phyloP scores from a whole-genome alignment of 495 filamentous ascomycete species.

The Annulohypoxylon bovei region DNA sequence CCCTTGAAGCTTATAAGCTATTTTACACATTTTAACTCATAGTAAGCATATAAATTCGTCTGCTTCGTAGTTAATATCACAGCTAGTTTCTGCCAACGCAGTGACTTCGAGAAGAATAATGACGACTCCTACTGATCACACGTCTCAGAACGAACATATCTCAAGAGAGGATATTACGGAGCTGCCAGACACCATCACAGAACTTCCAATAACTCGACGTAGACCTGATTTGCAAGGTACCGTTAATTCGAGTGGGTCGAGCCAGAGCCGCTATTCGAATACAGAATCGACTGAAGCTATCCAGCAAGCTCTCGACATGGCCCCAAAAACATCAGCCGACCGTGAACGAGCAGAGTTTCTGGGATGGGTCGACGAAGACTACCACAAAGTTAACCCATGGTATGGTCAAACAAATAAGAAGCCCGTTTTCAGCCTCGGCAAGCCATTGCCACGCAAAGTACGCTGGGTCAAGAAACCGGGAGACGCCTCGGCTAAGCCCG shows the following conservation, averaged over 20 bases:
- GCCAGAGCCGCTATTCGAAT: not conserved
- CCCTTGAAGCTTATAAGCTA: not conserved
- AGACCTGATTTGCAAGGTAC: not conserved
- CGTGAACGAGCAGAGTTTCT: not conserved
- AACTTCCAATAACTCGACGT: not conserved
- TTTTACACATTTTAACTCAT: not conserved
- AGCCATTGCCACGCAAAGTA: conserved; percentile 60
- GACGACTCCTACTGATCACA: not conserved
- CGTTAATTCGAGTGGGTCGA: not conserved
- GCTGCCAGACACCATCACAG: conserved; percentile 3
- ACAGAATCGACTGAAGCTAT: not conserved
- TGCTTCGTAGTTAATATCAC: not conserved
- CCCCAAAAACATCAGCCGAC: not conserved
- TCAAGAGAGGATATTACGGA: not conserved
- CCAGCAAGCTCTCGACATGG: not conserved
- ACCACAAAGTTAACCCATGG: conserved; percentile 57
- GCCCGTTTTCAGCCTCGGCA: conserved; percentile 61
- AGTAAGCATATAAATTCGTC: not conserved
- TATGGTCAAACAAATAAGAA: conserved; percentile 56
- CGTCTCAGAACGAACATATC: not conserved
- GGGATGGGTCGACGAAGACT: conserved; percentile 42
- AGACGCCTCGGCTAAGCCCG: conserved; percentile 36
- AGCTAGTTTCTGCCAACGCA: not conserved
- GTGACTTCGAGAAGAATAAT: conserved; percentile 6
- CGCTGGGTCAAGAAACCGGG: conserved; percentile 58